Conservation (phyloP, 2,329 filamentous ascomycete genomes). For the Tolypocladium ovalisporum region DNA sequence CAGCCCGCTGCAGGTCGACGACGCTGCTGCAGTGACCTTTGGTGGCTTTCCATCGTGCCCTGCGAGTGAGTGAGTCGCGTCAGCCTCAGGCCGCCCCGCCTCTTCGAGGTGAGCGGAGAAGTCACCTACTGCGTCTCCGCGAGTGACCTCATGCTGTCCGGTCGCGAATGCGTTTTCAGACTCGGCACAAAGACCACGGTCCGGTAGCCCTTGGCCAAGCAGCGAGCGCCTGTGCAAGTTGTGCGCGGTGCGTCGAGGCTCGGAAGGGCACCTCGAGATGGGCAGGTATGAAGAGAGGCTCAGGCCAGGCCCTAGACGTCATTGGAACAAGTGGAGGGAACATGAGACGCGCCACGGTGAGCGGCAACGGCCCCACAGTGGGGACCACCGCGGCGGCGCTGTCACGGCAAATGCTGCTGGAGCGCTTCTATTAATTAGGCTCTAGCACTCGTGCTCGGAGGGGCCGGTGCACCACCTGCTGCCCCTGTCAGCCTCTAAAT, state of each 20-base stretch:
- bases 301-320: not conserved
- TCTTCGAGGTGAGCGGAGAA: not conserved
- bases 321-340: not conserved
- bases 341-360: not conserved
- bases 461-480: not conserved
- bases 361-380: not conserved
- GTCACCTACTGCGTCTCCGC: constrained; percentile 25
- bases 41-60: constrained; percentile 58
- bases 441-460: not conserved
- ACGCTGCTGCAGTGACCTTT: constrained; percentile 46
- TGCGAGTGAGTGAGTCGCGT: constrained; percentile 18
- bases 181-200: not conserved
- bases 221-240: not conserved
- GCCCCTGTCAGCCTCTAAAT: not conserved
- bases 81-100: not conserved
- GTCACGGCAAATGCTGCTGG: not conserved
- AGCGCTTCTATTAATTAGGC: no score
- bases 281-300: not conserved
- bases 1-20: constrained; percentile 51
- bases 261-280: not conserved
- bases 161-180: not conserved
- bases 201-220: not conserved
- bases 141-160: constrained; percentile 23
- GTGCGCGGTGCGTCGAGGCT: not conserved
- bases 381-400: not conserved